Evolutionary conservation across 2,329 filamentous ascomycete species (phyloP), one percentile per base, ranked within the genome.

Genomic region (Exophiala dermatitidis): DNA sequence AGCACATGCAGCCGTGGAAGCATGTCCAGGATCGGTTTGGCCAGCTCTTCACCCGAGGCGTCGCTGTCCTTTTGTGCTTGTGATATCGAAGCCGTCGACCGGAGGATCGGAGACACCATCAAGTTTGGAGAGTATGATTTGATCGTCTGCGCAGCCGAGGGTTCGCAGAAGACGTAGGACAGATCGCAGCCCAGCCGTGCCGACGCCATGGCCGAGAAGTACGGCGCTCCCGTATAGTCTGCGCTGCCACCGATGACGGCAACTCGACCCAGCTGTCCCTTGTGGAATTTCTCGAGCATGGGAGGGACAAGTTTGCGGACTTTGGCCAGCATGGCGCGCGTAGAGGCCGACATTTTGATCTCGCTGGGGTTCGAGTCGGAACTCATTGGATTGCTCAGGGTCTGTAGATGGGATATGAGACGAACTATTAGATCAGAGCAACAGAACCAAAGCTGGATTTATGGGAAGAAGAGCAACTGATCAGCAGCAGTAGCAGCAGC

Each of bases 61-160:
- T 85, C 80, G 36, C 65, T 66, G 49, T 76, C 71, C 46, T 74
- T 69, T 28, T 72, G 68, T 49, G 80, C 72, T 62, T 81, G 77
- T 26, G 72, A 66, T 30, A 71, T 66, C n/a, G 68, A 63, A 62
- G 79, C 77, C 43, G 82, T 81, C 70, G 93, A 88, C 31, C 89
- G 86, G 82, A 98, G 91, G 62, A 96, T 81, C 0, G 93, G 93
- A 70, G 97, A 93, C 7, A 98, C 93, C 91, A 98, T 98, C 30
- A 98, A 78, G 69, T 97, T 96, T 2, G 93, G 93, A 19, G 90
- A 96, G 74, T 97, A 98, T 3, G 89, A 88, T 75, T 98, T 98
- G 73, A 98, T 95, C 36, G 96, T 90, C 65, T 75, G 78, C 44
- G 80, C 89, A 2, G 93, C 93, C 50, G 81, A 85, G 6, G 88